Base-by-base conservation (phyloP, 441 rosid species). In the Erodium texanum region DNA sequence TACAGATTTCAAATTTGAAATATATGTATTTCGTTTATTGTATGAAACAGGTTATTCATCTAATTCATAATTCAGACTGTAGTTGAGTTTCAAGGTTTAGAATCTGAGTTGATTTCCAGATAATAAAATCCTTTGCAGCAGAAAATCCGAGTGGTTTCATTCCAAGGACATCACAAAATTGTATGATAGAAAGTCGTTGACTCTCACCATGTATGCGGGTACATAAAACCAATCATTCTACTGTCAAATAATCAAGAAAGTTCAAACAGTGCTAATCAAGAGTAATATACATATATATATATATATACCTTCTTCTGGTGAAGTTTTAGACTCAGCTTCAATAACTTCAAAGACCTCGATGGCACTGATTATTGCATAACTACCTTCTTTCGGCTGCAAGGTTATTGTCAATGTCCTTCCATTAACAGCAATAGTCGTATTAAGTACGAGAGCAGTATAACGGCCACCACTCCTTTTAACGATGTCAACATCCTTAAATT, bases 291-390 rank as follows among this genome's bases (percentile, higher is more conserved):
- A n/a, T n/a, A n/a, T n/a, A 50, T 3, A 29, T 84, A 94, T n/a
- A n/a, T n/a, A 50, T 3, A 29, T 84, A 94, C 99, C 99, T 92
- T 94, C 99, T 29, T 82, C 93, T 7, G 64, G 64, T 68, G 80
- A 70, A 45, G 99, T 94, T 80, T 83, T 85, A 68, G 83, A 89
- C 83, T 92, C 92, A 0, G 88, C 78, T 19, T 69, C 62, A 54
- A 89, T 81, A 68, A 92, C 66, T 75, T 89, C 92, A 83, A 92
- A 87, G 65, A 94, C 84, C 81, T 94, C 99, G 14, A 94, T 83
- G 65, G 98, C 99, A 81, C 81, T 92, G 64, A 94, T 78, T 67
- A 89, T 78, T 36, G 98, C 93, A 86, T 75, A 85, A 68, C 72
- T 74, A 29, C 89, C 88, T 43, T 20, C 71, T 74, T 83, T 86